Conservation (phyloP, 306 rosid genomes). For the Fragaria ananassa region DNA sequence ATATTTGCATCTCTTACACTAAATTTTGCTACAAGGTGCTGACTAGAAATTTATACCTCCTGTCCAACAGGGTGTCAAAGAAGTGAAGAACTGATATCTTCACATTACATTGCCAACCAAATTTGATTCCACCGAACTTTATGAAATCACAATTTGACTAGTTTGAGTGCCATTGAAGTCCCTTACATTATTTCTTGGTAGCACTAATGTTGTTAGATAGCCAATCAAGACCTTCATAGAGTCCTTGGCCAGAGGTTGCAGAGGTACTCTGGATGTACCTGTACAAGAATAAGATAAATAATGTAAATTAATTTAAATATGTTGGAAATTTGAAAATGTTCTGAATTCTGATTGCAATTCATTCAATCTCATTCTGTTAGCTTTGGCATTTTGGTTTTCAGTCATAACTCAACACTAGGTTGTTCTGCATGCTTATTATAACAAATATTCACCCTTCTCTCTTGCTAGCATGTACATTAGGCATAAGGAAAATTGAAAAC, state of each 20-base stretch:
- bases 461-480: neutral
- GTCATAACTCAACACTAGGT: neutral
- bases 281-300: neutral
- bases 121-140: neutral
- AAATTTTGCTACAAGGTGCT: neutral
- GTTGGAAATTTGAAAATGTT: neutral
- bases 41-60: neutral
- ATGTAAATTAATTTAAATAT: neutral
- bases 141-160: neutral
- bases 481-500: neutral
- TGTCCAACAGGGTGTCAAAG: neutral
- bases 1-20: neutral
- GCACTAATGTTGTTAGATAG: slow-evolving; percentile 23
- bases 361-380: neutral
- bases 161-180: slow-evolving; percentile 2
- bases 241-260: slow-evolving; percentile 45
- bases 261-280: slow-evolving; percentile 43
- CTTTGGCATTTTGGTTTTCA: neutral
- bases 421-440: neutral
- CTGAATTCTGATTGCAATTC: neutral
- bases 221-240: slow-evolving; percentile 48
- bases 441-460: neutral
- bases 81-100: neutral
- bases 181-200: neutral
- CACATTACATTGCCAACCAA: neutral